These are phyloP conservation scores for Austroboletus novae-zelandiae DNA, from an alignment of 1,284 basidiomycete species.

Conservation along the genomic window DNA sequence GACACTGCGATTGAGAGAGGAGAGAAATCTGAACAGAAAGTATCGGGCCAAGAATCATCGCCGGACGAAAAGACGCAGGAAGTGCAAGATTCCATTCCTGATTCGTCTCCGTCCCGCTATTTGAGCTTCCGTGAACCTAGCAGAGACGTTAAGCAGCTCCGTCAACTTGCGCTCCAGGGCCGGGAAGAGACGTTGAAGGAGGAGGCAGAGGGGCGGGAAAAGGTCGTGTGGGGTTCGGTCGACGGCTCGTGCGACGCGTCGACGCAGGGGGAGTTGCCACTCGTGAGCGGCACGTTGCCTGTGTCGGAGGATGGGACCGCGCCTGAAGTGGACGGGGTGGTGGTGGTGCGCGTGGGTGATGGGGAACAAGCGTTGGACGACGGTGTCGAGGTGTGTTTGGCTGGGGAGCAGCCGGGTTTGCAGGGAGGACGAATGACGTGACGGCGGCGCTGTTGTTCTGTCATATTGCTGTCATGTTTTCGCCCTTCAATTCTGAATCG, in stretches of 20 bases:
- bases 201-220: constrained; percentile 25
- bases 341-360: not conserved
- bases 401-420: too few relatives aligned
- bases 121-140: constrained; percentile 18
- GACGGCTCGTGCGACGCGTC: constrained; percentile 2
- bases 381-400: not conserved
- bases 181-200: constrained; percentile 25
- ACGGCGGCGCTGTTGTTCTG: too few relatives aligned
- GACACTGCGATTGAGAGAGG: not conserved
- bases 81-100: not conserved
- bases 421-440: not conserved
- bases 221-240: constrained; percentile 25
- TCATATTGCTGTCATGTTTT: too few relatives aligned
- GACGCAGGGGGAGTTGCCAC: not conserved
- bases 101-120: not conserved
- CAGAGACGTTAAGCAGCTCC: constrained; percentile 13
- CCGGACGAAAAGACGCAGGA: too few relatives aligned
- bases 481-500: too few relatives aligned
- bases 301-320: constrained; percentile 2
- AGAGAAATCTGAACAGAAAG: not conserved
- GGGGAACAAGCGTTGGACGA: not conserved
- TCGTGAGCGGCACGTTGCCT: not conserved
- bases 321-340: not conserved
- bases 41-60: not conserved
- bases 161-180: constrained; percentile 25